A percentile compares a stretch with the other conserved stretches of the same genome.
Evolutionary conservation across 257 asterid species (phyloP).

Genomic region (Solanum sejunctum): DNA sequence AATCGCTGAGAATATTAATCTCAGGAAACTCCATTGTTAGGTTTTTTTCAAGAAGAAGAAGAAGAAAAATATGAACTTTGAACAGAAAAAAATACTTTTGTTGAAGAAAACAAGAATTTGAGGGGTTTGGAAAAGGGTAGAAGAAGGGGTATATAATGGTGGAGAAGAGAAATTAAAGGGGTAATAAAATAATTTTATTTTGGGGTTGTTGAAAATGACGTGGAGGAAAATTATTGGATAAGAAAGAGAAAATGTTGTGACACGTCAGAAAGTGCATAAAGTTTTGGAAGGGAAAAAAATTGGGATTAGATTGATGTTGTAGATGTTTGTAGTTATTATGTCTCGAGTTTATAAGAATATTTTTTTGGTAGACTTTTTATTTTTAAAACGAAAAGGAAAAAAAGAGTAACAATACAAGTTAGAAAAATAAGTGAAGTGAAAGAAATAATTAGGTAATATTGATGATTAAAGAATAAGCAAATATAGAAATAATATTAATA

Average conservation of each 20-base stretch:
- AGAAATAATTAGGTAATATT: too few relatives aligned
- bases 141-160: not conserved
- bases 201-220: not conserved
- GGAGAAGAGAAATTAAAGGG: not conserved
- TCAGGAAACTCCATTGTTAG: not conserved
- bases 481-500: too few relatives aligned
- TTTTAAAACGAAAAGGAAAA: too few relatives aligned
- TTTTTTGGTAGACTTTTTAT: too few relatives aligned
- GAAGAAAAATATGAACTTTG: not conserved
- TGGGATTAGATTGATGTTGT: not conserved
- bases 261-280: conserved; percentile 1
- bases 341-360: too few relatives aligned
- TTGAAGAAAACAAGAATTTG: not conserved
- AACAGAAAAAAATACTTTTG: too few relatives aligned
- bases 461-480: too few relatives aligned
- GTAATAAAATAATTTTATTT: not conserved
- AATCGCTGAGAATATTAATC: conserved; percentile 47
- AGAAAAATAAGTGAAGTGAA: too few relatives aligned
- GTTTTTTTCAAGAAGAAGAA: not conserved
- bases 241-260: not conserved
- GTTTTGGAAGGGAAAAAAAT: not conserved
- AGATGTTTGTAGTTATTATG: too few relatives aligned
- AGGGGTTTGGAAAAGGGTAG: not conserved
- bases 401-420: too few relatives aligned
- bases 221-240: conserved; percentile 10